Percentiles rank a stretch among this genome's conserved stretches.
Evolutionary conservation across 192 early-diverging fungal species (phyloP).

Genomic region (Mortierella claussenii): DNA sequence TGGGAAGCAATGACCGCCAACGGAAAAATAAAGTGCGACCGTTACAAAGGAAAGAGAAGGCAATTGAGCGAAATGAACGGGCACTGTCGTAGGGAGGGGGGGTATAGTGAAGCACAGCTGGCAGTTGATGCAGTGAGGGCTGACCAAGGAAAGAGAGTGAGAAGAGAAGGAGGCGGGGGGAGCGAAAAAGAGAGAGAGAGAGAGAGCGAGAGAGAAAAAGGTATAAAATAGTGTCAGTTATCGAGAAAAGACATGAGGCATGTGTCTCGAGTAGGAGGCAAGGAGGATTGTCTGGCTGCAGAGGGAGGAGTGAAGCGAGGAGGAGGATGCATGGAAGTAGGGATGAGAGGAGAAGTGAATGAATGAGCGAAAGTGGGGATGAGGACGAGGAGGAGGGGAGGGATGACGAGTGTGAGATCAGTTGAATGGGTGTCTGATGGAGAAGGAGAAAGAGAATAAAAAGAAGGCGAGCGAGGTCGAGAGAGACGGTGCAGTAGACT

Average conservation of each 20-base stretch:
- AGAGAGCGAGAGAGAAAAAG: too few relatives aligned
- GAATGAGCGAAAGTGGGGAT: background rate
- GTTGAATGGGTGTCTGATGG: background rate
- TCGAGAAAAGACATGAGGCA: background rate
- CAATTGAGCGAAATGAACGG: too few relatives aligned
- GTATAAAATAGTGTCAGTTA: background rate
- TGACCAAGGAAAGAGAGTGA: too few relatives aligned
- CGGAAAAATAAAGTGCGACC: too few relatives aligned
- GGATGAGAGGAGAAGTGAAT: background rate
- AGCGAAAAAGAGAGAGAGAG: constrained; percentile 1
- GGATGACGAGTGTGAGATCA: background rate
- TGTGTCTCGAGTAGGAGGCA: too few relatives aligned
- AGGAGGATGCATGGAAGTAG: background rate
- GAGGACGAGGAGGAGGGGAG: background rate
- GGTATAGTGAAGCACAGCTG: too few relatives aligned
- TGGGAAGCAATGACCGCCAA: too few relatives aligned
- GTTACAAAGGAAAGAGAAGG: too few relatives aligned
- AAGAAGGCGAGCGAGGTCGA: background rate
- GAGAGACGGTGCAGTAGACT: background rate
- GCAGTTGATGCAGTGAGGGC: too few relatives aligned
- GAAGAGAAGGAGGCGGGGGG: background rate
- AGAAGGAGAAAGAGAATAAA: background rate
- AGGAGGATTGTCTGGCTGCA: too few relatives aligned
- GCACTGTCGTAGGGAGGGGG: too few relatives aligned
- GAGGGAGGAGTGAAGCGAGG: background rate